Conservation (phyloP, 768 basidiomycete genomes). For the Sporobolomyces roseus region DNA sequence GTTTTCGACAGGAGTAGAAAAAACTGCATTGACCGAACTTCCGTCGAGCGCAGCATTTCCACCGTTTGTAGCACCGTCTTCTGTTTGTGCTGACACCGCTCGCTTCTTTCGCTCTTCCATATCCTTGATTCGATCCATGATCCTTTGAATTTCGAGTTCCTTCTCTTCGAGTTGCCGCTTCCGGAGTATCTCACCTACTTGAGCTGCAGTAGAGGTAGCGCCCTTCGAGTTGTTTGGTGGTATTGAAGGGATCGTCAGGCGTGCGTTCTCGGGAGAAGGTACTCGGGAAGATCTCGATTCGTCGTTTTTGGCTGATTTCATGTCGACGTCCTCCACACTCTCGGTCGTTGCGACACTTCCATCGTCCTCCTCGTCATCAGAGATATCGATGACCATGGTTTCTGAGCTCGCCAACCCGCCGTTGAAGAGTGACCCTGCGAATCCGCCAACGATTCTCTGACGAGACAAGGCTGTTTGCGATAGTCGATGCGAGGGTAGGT, state of each 20-base stretch:
- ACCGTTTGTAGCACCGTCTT: too few relatives aligned
- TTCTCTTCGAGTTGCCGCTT: constrained; percentile 57
- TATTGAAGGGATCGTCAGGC: not conserved
- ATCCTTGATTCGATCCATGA: constrained; percentile 26
- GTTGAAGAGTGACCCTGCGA: not conserved
- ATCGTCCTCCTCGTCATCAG: constrained; percentile 55
- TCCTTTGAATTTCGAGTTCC: constrained; percentile 52
- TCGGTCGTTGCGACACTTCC: constrained; percentile 45
- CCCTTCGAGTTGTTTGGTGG: not conserved
- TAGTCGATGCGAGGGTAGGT: constrained; percentile 3
- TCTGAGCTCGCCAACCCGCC: not conserved
- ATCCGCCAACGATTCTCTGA: constrained; percentile 6
- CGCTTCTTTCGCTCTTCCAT: not conserved
- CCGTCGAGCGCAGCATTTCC: too few relatives aligned
- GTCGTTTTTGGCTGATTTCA: too few relatives aligned
- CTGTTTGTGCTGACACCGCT: too few relatives aligned
- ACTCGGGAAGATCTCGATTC: too few relatives aligned
- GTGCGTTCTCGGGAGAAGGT: not conserved
- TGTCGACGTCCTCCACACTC: not conserved
- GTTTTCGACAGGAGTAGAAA: too few relatives aligned
- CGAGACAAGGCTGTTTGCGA: constrained; percentile 1
- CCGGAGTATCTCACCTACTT: constrained; percentile 43
- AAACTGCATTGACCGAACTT: too few relatives aligned
- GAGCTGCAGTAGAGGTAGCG: not conserved
- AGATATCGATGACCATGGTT: constrained; percentile 16